Conservation (phyloP, 2,329 filamentous ascomycete genomes). For the Cadophora gregata region DNA sequence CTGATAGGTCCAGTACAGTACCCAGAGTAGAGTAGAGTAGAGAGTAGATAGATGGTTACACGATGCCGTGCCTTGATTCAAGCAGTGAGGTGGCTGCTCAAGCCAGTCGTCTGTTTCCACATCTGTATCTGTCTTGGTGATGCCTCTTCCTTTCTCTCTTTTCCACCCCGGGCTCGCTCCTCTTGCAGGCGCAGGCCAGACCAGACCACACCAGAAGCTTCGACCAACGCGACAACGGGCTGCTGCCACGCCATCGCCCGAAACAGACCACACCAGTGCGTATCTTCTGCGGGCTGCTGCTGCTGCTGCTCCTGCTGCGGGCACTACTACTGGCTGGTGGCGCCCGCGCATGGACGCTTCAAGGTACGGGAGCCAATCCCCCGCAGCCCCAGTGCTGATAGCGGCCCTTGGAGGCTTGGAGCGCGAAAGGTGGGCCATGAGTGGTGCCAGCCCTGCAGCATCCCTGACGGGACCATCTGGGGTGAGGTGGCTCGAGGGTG, state of each 20-base stretch:
- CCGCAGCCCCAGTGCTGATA: not conserved
- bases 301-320: not conserved
- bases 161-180: not conserved
- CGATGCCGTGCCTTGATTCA: no score
- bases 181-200: no score
- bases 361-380: conserved; percentile 14
- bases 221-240: conserved; percentile 6
- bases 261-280: not conserved
- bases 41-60: no score
- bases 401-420: not conserved
- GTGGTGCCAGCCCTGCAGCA: conserved; percentile 1
- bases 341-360: conserved; percentile 13
- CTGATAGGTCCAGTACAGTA: no score
- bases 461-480: not conserved
- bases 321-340: not conserved
- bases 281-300: not conserved
- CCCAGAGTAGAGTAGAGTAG: no score
- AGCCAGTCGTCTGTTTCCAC: no score
- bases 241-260: conserved; percentile 7
- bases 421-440: not conserved
- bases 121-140: no score
- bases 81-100: no score
- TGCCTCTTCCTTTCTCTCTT: not conserved
- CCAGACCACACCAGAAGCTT: no score
- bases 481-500: no score